Percentiles rank a stretch among this genome's conserved stretches.
phyloP scores from a whole-genome alignment of 305 asterid species.

The Striga hermonthica region DNA sequence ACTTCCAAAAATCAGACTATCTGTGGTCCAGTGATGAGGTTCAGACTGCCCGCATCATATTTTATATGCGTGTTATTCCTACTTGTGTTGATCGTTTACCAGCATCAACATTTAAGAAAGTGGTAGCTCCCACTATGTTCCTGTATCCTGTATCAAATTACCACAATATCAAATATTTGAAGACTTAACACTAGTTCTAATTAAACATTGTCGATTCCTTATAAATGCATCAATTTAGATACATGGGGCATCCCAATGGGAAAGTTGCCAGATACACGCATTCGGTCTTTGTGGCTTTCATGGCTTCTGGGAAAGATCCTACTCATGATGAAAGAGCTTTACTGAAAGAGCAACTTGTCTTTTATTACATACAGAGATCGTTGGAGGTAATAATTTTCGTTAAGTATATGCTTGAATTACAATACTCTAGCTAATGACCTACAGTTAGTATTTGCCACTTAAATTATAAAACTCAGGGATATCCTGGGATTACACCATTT shows the following conservation, averaged over 20 bases:
- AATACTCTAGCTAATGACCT: constrained; percentile 4
- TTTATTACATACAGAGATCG: constrained; percentile 70
- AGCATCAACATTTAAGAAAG: constrained; percentile 57
- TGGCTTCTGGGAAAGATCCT: constrained; percentile 73
- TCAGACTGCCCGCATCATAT: constrained; percentile 82
- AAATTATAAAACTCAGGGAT: constrained; percentile 51
- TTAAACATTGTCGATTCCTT: constrained; percentile 38
- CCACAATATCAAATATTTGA: constrained; percentile 20
- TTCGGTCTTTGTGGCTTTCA: constrained; percentile 70
- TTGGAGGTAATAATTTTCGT: constrained; percentile 59
- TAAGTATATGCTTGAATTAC: constrained; percentile 19
- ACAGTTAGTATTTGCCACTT: constrained; percentile 8
- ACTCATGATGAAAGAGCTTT: constrained; percentile 54
- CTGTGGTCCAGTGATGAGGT: constrained; percentile 76
- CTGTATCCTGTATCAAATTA: constrained; percentile 62
- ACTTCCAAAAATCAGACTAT: constrained; percentile 37
- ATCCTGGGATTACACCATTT: constrained; percentile 76
- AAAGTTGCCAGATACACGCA: constrained; percentile 84
- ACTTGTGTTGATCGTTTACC: constrained; percentile 69
- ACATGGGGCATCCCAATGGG: constrained; percentile 80
- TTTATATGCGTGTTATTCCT: constrained; percentile 81
- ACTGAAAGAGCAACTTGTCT: constrained; percentile 88
- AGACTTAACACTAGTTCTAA: constrained; percentile 10
- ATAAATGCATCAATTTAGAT: constrained; percentile 45
- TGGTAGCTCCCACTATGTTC: constrained; percentile 78